Evolutionary conservation across 148 eudicot genomes (phyloP).

Genomic region (Rhododendron kiyosumense): DNA sequence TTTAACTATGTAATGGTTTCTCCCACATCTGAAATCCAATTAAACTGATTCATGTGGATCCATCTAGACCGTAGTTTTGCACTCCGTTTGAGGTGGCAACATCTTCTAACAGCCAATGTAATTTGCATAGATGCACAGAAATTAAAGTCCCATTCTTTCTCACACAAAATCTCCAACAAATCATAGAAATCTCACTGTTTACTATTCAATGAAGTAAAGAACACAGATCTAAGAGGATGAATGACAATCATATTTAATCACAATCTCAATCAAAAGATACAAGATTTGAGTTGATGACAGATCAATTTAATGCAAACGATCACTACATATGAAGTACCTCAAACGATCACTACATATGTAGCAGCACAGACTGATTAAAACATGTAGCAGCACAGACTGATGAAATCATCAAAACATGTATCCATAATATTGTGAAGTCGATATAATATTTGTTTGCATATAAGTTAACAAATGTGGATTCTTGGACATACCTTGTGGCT

Average conservation of each 20-base stretch:
- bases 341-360: too few relatives aligned
- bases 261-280: background rate
- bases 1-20: background rate
- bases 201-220: background rate
- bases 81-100: background rate
- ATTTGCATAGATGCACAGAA: background rate
- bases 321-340: too few relatives aligned
- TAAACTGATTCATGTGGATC: background rate
- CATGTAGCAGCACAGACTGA: background rate
- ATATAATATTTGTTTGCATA: background rate
- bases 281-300: background rate
- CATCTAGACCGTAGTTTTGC: background rate
- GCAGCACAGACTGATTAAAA: too few relatives aligned
- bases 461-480: background rate
- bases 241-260: background rate
- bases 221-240: background rate
- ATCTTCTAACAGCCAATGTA: background rate
- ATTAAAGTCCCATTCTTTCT: background rate
- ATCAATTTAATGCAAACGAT: conserved; percentile 1
- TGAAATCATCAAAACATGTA: background rate
- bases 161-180: background rate
- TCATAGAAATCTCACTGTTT: background rate
- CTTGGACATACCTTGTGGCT: conserved; percentile 6
- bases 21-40: background rate
- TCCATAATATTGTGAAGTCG: background rate